phyloP scores from a whole-genome alignment of 2,329 filamentous ascomycete species.

The Botryotinia globosa region DNA sequence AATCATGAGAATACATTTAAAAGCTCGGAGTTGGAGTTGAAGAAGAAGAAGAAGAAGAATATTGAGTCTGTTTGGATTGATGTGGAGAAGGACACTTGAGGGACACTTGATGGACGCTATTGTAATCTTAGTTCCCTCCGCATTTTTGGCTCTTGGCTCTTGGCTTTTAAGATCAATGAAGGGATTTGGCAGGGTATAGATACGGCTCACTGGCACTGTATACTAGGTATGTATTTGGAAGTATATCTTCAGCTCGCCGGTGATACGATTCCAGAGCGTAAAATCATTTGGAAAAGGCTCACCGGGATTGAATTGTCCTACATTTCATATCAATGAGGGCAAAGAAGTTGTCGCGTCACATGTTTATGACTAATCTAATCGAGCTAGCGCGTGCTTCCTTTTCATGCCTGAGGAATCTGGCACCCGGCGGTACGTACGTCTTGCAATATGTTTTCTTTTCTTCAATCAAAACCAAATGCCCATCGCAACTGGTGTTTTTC shows the following conservation, averaged over 20 bases:
- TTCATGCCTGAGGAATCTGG: neutral
- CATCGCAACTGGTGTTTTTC: neutral
- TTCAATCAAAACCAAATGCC: neutral
- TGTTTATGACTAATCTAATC: neutral
- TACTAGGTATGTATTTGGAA: neutral
- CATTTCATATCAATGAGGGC: neutral
- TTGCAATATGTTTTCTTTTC: neutral
- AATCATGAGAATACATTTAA: neutral
- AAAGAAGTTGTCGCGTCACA: neutral
- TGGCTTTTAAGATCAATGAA: neutral
- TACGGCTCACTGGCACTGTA: neutral
- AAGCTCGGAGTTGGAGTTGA: neutral
- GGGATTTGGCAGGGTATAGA: neutral
- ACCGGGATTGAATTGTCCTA: neutral
- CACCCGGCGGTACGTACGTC: neutral
- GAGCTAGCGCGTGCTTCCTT: neutral
- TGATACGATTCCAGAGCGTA: neutral
- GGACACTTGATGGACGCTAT: neutral
- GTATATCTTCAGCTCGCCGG: neutral
- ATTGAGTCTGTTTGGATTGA: neutral
- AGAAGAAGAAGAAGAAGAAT: neutral
- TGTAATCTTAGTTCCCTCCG: neutral
- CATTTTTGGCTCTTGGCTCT: neutral
- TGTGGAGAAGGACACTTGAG: neutral
- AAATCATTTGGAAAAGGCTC: neutral